Conservation (phyloP, 306 rosid species). For the Hippophae gyantsensis region DNA sequence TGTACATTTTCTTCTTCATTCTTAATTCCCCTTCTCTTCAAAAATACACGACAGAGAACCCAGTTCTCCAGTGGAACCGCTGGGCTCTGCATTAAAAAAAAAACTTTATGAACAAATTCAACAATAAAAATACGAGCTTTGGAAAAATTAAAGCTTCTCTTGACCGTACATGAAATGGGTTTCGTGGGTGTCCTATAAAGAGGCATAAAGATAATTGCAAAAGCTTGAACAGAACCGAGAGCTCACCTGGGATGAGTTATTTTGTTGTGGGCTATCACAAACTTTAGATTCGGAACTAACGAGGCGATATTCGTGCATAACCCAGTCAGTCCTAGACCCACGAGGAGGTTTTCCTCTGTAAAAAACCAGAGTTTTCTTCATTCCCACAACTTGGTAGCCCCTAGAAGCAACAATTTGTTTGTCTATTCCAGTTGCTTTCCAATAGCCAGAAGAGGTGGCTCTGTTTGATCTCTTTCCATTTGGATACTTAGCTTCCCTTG, state of each 20-base stretch:
- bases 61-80: constrained; percentile 45
- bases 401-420: constrained; percentile 45
- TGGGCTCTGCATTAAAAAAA: constrained; percentile 22
- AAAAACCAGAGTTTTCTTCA: constrained; percentile 93
- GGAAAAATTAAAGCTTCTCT: no score
- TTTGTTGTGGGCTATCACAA: constrained; percentile 12
- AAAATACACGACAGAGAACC: constrained; percentile 88
- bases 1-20: constrained; percentile 25
- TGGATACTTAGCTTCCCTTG: constrained; percentile 82
- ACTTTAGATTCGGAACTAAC: constrained; percentile 14
- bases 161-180: no score
- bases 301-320: constrained; percentile 97
- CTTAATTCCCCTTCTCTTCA: constrained; percentile 60
- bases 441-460: constrained; percentile 79
- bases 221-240: neutral
- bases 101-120: neutral
- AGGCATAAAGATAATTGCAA: no score
- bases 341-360: constrained; percentile 84
- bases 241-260: constrained; percentile 27
- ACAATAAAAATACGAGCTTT: no score
- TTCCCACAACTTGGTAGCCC: constrained; percentile 51
- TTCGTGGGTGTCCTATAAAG: no score
- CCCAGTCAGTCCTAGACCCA: constrained; percentile 89
- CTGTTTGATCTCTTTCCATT: constrained; percentile 92
- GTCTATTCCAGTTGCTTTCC: constrained; percentile 97